A percentile compares a stretch with the other conserved stretches of the same genome.
These are phyloP conservation scores for Botrytis byssoidea DNA, from an alignment of 2,329 filamentous ascomycete species.

Conservation along the genomic window DNA sequence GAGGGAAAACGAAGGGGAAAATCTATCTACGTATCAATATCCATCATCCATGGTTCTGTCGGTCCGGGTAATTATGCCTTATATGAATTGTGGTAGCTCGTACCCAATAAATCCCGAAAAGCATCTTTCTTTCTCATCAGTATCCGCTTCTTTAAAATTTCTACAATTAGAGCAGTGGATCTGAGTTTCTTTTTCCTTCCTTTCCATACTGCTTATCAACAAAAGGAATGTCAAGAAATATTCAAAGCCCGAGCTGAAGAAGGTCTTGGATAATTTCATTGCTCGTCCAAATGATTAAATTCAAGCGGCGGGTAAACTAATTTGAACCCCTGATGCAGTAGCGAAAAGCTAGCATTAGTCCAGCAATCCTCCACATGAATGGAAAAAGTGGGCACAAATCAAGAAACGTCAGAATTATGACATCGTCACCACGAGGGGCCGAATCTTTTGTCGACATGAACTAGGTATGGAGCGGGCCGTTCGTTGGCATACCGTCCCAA, in stretches of 20 bases:
- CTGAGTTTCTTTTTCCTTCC: neutral
- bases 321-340: conserved; percentile 11
- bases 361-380: conserved; percentile 8
- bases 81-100: neutral
- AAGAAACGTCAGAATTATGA: conserved; percentile 14
- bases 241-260: neutral
- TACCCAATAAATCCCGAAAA: neutral
- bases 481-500: neutral
- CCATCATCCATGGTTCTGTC: neutral
- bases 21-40: neutral
- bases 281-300: neutral
- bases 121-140: neutral
- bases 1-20: no score
- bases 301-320: conserved; percentile 7
- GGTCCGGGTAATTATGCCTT: conserved; percentile 2
- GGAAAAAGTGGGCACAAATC: conserved; percentile 5
- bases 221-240: neutral
- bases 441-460: neutral
- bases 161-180: conserved; percentile 7
- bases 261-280: neutral
- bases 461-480: conserved; percentile 10
- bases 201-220: neutral
- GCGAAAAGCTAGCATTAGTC: neutral
- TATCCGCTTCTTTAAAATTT: conserved; percentile 11
- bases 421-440: conserved; percentile 14